Evolutionary conservation across 805 yeast genomes (phyloP).

Genomic region (Lipomyces chichibuensis): DNA sequence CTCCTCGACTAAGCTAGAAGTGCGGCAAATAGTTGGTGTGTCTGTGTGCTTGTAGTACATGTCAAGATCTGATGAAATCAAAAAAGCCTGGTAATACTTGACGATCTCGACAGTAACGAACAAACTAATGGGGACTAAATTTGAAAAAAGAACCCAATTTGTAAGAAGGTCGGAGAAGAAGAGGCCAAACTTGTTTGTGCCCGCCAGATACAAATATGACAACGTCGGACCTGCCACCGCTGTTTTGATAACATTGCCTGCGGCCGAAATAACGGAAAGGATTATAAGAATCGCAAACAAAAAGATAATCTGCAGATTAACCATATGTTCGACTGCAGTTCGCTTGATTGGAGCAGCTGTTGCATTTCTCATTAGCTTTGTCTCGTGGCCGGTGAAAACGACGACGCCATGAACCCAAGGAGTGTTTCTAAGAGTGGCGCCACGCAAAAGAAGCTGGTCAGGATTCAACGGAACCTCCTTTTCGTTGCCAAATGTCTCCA

Average conservation of each 20-base stretch:
- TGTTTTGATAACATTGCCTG: conserved; percentile 79
- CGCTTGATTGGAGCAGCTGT: conserved; percentile 97
- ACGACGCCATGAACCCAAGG: conserved; percentile 94
- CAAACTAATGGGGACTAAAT: conserved; percentile 91
- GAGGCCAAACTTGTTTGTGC: conserved; percentile 65
- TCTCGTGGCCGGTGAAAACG: conserved; percentile 96
- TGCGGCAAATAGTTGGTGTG: conserved; percentile 92
- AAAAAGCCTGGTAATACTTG: conserved; percentile 90
- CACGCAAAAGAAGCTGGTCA: conserved; percentile 88
- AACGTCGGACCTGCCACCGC: conserved; percentile 46
- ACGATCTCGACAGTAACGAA: conserved; percentile 96
- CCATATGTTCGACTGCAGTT: conserved; percentile 94
- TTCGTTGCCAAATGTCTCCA: conserved; percentile 45
- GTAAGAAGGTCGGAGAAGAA: conserved; percentile 89
- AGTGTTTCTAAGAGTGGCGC: conserved; percentile 93
- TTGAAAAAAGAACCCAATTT: conserved; percentile 94
- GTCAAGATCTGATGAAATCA: conserved; percentile 93
- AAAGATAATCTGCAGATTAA: conserved; percentile 88
- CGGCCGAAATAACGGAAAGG: conserved; percentile 75
- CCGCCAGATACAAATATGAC: conserved; percentile 68
- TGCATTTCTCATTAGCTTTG: conserved; percentile 97
- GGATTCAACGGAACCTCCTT: conserved; percentile 71
- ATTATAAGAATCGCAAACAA: conserved; percentile 77
- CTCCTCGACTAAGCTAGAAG: conserved; percentile 95
- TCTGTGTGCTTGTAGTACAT: conserved; percentile 85